A percentile compares a stretch with the other conserved stretches of the same genome.
These are phyloP conservation scores for Angomonas ambiguus DNA, from an alignment of 208 protist species.

Conservation along the genomic window DNA sequence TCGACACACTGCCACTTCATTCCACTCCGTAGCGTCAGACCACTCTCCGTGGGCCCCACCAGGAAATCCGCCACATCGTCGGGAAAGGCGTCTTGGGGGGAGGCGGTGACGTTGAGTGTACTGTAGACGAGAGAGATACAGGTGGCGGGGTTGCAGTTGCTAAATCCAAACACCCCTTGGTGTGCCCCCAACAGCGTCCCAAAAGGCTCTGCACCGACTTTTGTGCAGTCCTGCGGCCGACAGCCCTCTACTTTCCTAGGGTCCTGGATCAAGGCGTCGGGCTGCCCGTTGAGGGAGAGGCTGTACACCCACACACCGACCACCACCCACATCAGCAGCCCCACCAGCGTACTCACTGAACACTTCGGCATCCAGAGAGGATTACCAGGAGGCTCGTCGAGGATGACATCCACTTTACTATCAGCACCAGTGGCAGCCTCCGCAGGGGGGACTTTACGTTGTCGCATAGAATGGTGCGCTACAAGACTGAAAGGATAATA, in stretches of 20 bases:
- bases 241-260: neutral
- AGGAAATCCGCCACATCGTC: neutral
- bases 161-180: constrained; percentile 48
- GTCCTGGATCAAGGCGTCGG: neutral
- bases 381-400: no score
- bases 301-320: neutral
- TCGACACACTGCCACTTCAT: constrained; percentile 88
- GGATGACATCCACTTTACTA: no score
- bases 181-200: constrained; percentile 47
- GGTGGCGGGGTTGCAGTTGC: constrained; percentile 53
- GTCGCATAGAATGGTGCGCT: neutral
- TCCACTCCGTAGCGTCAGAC: constrained; percentile 20
- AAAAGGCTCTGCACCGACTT: constrained; percentile 27
- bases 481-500: neutral
- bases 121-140: constrained; percentile 21
- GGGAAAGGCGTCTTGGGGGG: neutral
- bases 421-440: no score
- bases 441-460: neutral
- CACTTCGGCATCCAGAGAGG: neutral
- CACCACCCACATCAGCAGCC: neutral
- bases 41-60: neutral
- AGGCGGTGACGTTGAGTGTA: constrained; percentile 5
- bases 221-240: neutral
- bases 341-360: neutral
- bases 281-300: neutral